These are phyloP conservation scores for Cladosporium halotolerans DNA, from an alignment of 2,329 filamentous ascomycete species.

Conservation along the genomic window DNA sequence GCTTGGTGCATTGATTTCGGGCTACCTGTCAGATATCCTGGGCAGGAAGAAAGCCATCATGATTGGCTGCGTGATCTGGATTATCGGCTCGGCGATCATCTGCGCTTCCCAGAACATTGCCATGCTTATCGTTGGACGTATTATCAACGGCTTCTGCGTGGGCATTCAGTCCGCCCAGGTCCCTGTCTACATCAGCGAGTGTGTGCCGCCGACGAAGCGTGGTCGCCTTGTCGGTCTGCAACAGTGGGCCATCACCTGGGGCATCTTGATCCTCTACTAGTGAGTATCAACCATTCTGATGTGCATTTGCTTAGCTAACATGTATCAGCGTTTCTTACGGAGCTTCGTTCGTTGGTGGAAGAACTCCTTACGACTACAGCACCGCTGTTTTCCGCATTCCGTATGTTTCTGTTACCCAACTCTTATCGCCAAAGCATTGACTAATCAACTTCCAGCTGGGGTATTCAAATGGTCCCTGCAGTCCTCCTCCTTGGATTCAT, in stretches of 20 bases:
- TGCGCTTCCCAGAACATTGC: constrained; percentile 57
- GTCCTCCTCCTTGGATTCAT: constrained; percentile 34
- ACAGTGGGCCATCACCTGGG: constrained; percentile 62
- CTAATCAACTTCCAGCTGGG: constrained; percentile 39
- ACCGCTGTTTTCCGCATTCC: constrained; percentile 46
- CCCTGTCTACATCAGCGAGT: constrained; percentile 58
- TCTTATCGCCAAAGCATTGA: not conserved
- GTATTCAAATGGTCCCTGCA: constrained; percentile 37
- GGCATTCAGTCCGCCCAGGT: constrained; percentile 65
- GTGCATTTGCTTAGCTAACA: not conserved
- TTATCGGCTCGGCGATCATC: constrained; percentile 55
- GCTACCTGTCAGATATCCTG: constrained; percentile 51
- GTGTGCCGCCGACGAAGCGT: constrained; percentile 50
- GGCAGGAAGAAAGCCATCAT: constrained; percentile 50
- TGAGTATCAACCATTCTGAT: not conserved
- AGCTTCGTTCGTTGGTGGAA: constrained; percentile 52
- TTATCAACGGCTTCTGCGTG: constrained; percentile 64
- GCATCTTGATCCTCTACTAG: constrained; percentile 63
- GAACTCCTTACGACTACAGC: constrained; percentile 12
- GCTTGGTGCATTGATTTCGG: constrained; percentile 54
- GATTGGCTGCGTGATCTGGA: constrained; percentile 37
- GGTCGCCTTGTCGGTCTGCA: constrained; percentile 65
- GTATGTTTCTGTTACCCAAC: constrained; percentile 25
- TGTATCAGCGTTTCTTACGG: constrained; percentile 49
- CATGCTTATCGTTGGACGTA: constrained; percentile 63